phyloP scores from a whole-genome alignment of 148 eudicot species.

The Agrostemma githago region DNA sequence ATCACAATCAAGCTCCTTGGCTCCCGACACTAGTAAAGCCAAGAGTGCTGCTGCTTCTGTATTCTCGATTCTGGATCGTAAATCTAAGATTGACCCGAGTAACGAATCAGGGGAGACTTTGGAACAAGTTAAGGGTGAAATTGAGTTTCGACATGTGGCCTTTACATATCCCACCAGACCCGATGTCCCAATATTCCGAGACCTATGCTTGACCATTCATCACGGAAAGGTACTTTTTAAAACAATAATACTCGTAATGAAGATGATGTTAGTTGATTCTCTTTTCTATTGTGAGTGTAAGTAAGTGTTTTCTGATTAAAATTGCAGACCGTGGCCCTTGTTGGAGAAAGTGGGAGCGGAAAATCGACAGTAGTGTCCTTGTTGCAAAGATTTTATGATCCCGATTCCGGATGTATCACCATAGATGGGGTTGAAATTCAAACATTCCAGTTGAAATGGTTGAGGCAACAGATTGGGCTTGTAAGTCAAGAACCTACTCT shows the following conservation, averaged over 20 bases:
- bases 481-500: slow-evolving; percentile 17
- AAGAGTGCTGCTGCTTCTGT: slow-evolving; percentile 17
- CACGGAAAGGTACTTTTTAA: slow-evolving; percentile 2
- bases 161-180: slow-evolving; percentile 16
- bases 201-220: slow-evolving; percentile 10
- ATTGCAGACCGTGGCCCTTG: slow-evolving; percentile 15
- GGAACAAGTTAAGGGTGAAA: slow-evolving; percentile 13
- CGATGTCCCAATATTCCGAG: slow-evolving; percentile 12
- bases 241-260: neutral
- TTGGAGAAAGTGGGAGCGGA: slow-evolving; percentile 17
- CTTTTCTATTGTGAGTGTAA: neutral
- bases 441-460: slow-evolving; percentile 10
- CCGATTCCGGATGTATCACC: slow-evolving; percentile 13
- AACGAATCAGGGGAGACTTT: slow-evolving; percentile 7
- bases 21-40: slow-evolving; percentile 14
- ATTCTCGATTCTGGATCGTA: slow-evolving; percentile 7
- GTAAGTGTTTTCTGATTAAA: neutral
- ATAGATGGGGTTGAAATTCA: slow-evolving; percentile 6
- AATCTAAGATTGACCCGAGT: slow-evolving; percentile 18
- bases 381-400: slow-evolving; percentile 16
- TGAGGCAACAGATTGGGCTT: slow-evolving; percentile 18
- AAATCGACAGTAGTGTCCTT: slow-evolving; percentile 16
- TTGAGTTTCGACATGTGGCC: slow-evolving; percentile 10
- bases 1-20: slow-evolving; percentile 13
- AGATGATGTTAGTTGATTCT: neutral